Base-by-base conservation (phyloP, 148 eudicot species). In the Euryodendron excelsum region DNA sequence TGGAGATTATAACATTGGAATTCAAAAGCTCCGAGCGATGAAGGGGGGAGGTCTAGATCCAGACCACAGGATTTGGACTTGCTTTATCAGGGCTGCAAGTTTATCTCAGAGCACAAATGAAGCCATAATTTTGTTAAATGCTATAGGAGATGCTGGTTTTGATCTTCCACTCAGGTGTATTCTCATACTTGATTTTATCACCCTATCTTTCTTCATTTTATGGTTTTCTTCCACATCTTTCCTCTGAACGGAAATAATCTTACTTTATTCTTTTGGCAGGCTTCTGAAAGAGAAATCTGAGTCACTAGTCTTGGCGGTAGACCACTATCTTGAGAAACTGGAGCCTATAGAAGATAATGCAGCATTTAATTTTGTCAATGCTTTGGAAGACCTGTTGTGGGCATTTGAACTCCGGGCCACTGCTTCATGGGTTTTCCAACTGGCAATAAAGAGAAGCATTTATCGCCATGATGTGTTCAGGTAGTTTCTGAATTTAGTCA, bases 21-120 rank as follows among this genome's bases (percentile, higher is more conserved):
- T 89, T 76, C 91, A 88, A 79, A 96, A 93, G 86, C 92, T 96
- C 23, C 31, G 77, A 78, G 89, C 86, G 86, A 89, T 96, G 98
- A 92, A 83, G 82, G 77, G 63, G 47, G 95, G 92, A 75, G 97
- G 98, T 72, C 59, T 93, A 62, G 91, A 92, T 78, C 92, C 97
- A 60, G 98, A 96, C 65, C 97, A 96, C 85, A 93, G 90, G 85
- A 90, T 93, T 80, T 96, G 97, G 95, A 92, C 99, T 82, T 89
- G 93, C 82, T 93, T 96, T 81, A 73, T 91, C 58, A 85, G 92
- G 72, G 94, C 98, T 76, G 95, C 99, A 44, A 96, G 99, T 88
- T 78, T 92, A 82, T 96, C 95, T 76, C 88, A 81, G 61, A 70
- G 74, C 53, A 80, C 83, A 41, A 82, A 78, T 62, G 95, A 92